These are phyloP conservation scores for Ceratocystis cubensis DNA, from an alignment of 2,329 filamentous ascomycete species.

Conservation along the genomic window DNA sequence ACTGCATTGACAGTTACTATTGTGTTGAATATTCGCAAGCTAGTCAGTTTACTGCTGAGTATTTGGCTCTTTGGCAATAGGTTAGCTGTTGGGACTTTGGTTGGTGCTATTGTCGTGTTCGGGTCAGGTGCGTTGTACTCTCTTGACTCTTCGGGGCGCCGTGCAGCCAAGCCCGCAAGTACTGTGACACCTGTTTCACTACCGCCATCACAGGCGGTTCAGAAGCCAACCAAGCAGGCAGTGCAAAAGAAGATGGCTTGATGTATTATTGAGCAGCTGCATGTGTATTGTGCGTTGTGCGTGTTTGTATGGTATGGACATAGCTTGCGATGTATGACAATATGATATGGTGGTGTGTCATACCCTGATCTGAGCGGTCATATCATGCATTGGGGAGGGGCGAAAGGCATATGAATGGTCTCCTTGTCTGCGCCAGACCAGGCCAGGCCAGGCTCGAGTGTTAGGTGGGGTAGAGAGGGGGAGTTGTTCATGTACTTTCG, in stretches of 20 bases:
- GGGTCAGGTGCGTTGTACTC: conserved; percentile 84
- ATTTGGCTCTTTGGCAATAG: conserved; percentile 90
- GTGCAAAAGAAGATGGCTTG: conserved; percentile 18
- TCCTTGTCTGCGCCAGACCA: not conserved
- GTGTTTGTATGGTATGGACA: not conserved
- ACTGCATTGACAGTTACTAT: conserved; percentile 93
- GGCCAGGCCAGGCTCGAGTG: not conserved
- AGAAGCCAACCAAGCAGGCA: conserved; percentile 10
- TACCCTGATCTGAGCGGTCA: not conserved
- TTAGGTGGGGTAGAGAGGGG: not conserved
- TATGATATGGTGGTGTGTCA: not conserved
- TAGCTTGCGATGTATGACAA: not conserved
- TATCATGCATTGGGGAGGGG: not conserved
- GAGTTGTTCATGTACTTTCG: not conserved
- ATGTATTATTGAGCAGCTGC: not conserved
- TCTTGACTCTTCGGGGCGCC: conserved; percentile 42
- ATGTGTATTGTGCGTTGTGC: not conserved
- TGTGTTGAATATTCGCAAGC: conserved; percentile 86
- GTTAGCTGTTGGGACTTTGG: conserved; percentile 60
- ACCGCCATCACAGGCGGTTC: not conserved
- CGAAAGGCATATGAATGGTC: not conserved
- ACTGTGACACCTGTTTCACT: not conserved
- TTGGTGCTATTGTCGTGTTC: conserved; percentile 79
- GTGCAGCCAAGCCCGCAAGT: not conserved
- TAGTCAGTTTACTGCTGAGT: conserved; percentile 79